Percentiles rank a stretch among this genome's conserved stretches.
Evolutionary conservation across 2,329 filamentous ascomycete species (phyloP).

Genomic region (Tympanopsis confertula): DNA sequence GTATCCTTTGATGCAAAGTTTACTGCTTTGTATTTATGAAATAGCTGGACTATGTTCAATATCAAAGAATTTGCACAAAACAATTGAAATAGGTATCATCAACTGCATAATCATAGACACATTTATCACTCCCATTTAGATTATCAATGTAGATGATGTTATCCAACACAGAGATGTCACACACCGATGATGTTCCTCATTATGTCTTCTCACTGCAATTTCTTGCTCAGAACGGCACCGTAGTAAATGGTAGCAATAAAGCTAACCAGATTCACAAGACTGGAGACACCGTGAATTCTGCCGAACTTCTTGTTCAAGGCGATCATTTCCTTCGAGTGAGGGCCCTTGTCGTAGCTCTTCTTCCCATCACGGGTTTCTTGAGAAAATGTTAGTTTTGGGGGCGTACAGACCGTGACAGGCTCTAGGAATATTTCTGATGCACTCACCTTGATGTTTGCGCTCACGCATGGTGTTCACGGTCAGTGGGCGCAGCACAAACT

Average conservation of each 20-base stretch:
- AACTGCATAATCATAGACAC: too few species aligned
- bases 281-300: constrained; percentile 70
- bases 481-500: constrained; percentile 60
- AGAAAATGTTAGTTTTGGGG: constrained; percentile 2
- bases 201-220: not conserved
- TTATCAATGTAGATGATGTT: too few species aligned
- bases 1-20: too few species aligned
- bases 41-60: too few species aligned
- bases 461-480: constrained; percentile 66
- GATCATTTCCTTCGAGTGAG: constrained; percentile 77
- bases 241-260: constrained; percentile 65
- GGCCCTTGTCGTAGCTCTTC: constrained; percentile 66
- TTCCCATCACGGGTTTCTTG: constrained; percentile 78
- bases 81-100: too few species aligned
- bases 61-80: too few species aligned
- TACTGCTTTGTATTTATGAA: too few species aligned
- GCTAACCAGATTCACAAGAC: constrained; percentile 64
- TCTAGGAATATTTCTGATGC: too few species aligned
- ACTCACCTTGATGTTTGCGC: constrained; percentile 68
- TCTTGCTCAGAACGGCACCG: constrained; percentile 28
- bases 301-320: constrained; percentile 69
- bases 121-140: too few species aligned
- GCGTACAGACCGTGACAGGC: not conserved
- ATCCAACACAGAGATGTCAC: too few species aligned
- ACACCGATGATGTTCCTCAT: too few species aligned